phyloP scores from a whole-genome alignment of 768 basidiomycete genomes.

The Leucocoprinus sp. region DNA sequence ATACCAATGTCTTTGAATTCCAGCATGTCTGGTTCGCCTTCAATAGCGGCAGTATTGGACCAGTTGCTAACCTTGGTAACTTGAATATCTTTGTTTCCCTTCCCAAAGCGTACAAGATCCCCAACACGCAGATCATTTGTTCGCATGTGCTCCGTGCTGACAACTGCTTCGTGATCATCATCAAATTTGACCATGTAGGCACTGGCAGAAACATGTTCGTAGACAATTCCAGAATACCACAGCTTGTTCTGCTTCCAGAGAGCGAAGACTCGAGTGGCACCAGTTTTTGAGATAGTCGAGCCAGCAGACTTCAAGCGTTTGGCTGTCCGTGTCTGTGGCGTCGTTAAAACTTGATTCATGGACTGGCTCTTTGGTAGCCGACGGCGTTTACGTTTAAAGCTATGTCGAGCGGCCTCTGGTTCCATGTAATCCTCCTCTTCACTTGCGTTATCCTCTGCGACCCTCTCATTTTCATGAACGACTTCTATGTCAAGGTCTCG shows the following conservation, averaged over 20 bases:
- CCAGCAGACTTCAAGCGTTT: conserved; percentile 33
- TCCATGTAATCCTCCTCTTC: conserved; percentile 14
- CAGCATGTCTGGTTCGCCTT: conserved; percentile 27
- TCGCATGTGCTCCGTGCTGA: conserved; percentile 49
- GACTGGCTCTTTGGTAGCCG: conserved; percentile 16
- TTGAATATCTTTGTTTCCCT: neutral
- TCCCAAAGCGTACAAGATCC: conserved; percentile 41
- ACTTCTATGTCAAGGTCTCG: conserved; percentile 13
- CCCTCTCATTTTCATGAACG: conserved; percentile 2
- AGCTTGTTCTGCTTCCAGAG: conserved; percentile 53
- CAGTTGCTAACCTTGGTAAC: conserved; percentile 11
- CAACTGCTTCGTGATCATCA: conserved; percentile 40
- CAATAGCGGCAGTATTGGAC: conserved; percentile 28
- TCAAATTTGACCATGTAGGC: conserved; percentile 57
- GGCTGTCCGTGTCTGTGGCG: conserved; percentile 24
- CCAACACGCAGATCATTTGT: conserved; percentile 38
- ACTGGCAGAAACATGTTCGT: conserved; percentile 23
- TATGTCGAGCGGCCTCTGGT: conserved; percentile 9
- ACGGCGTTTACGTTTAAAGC: conserved; percentile 15
- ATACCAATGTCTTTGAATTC: conserved; percentile 37
- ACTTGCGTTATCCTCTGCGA: conserved; percentile 4
- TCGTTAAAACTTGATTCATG: conserved; percentile 22
- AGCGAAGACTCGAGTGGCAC: conserved; percentile 59
- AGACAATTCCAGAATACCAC: conserved; percentile 55
- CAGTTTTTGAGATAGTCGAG: conserved; percentile 17